phyloP scores from a whole-genome alignment of 1,284 basidiomycete species.

The Tilletiopsis washingtonensis region DNA sequence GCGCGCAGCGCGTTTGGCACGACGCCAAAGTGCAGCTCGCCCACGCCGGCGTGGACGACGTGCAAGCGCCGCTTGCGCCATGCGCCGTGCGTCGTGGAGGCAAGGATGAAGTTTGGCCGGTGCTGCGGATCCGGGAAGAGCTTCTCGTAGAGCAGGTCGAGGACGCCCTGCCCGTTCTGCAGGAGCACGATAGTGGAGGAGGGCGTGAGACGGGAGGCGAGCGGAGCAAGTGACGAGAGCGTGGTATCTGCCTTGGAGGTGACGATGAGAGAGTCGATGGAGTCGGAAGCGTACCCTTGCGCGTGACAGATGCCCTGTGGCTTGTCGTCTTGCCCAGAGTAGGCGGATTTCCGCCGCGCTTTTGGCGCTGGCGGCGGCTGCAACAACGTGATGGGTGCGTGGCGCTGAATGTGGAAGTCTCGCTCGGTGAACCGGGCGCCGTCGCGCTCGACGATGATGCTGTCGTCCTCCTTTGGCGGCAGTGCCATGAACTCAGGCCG shows the following conservation, averaged over 20 bases:
- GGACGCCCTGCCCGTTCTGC: constrained; percentile 84
- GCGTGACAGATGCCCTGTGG: no score
- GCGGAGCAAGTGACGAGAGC: constrained; percentile 55
- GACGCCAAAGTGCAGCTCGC: constrained; percentile 69
- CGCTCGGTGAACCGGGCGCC: neutral
- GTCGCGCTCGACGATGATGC: neutral
- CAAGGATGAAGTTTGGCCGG: constrained; percentile 79
- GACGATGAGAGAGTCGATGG: constrained; percentile 59
- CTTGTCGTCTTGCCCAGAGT: no score
- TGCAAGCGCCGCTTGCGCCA: constrained; percentile 52
- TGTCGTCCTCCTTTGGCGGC: neutral
- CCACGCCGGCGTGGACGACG: constrained; percentile 67
- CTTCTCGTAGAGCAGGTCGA: constrained; percentile 64
- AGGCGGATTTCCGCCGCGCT: no score
- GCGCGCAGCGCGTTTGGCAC: constrained; percentile 56
- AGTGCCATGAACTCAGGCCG: no score
- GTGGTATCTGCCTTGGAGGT: constrained; percentile 71
- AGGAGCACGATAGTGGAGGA: constrained; percentile 76
- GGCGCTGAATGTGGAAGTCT: no score
- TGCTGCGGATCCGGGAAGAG: constrained; percentile 65
- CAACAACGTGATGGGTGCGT: no score
- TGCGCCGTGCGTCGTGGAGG: constrained; percentile 73
- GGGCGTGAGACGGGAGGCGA: constrained; percentile 61
- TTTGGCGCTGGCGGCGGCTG: no score
- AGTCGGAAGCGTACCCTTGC: no score